Conservation (phyloP, 1,284 basidiomycete genomes). For the Microbotryum lychnidis-dioicae region DNA sequence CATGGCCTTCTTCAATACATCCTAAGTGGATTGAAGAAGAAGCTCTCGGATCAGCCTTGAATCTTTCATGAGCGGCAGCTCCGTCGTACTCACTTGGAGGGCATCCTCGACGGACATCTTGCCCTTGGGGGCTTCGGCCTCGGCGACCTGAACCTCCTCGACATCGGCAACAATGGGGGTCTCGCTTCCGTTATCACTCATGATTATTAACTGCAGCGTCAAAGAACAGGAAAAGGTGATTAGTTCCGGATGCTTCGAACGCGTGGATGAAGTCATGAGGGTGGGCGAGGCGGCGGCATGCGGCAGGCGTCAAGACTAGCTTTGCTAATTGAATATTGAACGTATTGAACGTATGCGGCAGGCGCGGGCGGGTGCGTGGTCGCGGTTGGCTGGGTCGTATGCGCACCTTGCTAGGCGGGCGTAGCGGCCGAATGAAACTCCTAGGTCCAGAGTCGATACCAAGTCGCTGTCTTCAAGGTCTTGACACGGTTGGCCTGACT, state of each 20-base stretch:
- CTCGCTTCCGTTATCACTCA: slow-evolving; percentile 31
- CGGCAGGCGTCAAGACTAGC: background rate
- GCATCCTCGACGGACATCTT: slow-evolving; percentile 96
- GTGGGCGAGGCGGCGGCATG: background rate
- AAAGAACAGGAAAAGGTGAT: background rate
- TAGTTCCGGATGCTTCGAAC: background rate
- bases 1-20: slow-evolving; percentile 91
- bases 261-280: background rate
- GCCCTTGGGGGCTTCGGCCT: slow-evolving; percentile 72
- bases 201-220: slow-evolving; percentile 5
- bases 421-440: too few species aligned
- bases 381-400: too few species aligned
- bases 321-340: background rate
- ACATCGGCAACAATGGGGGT: slow-evolving; percentile 47
- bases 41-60: background rate
- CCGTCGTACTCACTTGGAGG: slow-evolving; percentile 59
- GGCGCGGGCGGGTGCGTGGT: too few species aligned
- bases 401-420: too few species aligned
- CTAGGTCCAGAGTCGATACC: too few species aligned
- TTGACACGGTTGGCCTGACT: too few species aligned
- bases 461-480: too few species aligned
- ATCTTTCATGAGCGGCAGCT: background rate
- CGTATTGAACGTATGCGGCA: too few species aligned
- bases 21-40: slow-evolving; percentile 44
- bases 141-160: slow-evolving; percentile 51